A percentile compares a stretch with the other conserved stretches of the same genome.
These are phyloP conservation scores for Acmispon strigosus DNA, from an alignment of 306 rosid genomes.

Conservation along the genomic window DNA sequence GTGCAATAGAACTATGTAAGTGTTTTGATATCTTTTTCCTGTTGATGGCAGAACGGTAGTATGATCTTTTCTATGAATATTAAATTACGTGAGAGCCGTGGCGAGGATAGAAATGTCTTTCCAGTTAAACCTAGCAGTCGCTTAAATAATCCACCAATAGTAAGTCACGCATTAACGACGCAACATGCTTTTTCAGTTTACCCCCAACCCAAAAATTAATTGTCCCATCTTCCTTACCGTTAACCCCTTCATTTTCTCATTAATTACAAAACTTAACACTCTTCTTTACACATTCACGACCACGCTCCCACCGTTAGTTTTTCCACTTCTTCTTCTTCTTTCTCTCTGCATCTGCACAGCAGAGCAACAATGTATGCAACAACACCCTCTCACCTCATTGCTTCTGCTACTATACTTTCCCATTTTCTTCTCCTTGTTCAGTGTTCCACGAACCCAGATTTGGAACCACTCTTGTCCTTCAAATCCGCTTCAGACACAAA, in stretches of 20 bases:
- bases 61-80: neutral
- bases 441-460: conserved; percentile 38
- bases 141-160: neutral
- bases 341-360: conserved; percentile 21
- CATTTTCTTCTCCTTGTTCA: conserved; percentile 6
- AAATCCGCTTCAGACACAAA: conserved; percentile 52
- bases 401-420: neutral
- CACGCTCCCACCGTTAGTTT: neutral
- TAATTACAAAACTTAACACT: conserved; percentile 28
- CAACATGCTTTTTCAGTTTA: neutral
- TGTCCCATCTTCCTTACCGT: conserved; percentile 1
- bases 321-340: neutral
- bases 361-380: conserved; percentile 45
- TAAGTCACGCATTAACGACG: neutral
- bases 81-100: neutral
- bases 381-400: neutral
- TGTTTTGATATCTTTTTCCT: too few relatives aligned
- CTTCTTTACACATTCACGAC: neutral
- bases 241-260: conserved; percentile 25
- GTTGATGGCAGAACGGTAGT: too few relatives aligned
- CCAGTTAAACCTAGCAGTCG: neutral
- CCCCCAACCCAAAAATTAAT: neutral
- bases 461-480: conserved; percentile 52
- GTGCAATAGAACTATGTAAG: too few relatives aligned
- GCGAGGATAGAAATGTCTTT: conserved; percentile 6